Evolutionary conservation across 2,329 filamentous ascomycete genomes (phyloP), one percentile per base, ranked within the genome.

Genomic region (Colletotrichum godetiae): DNA sequence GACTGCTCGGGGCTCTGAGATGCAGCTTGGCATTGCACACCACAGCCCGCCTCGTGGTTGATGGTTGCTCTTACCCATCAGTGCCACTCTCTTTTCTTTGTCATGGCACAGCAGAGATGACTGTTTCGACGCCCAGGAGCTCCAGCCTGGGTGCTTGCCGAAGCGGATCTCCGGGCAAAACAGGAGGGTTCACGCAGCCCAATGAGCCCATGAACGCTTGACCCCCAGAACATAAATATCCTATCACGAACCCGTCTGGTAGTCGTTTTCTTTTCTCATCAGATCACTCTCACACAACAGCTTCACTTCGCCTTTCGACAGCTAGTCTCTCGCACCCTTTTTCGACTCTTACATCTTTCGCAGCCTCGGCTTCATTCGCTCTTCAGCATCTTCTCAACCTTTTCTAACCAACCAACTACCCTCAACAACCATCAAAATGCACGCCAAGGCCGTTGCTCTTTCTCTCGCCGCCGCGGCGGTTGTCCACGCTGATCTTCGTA

Each of bases 401-500:
- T 53, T 22, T 24, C 5, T 37, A 22, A 67, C 42, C 22, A 49
- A 58, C 24, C 12, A 31, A 42, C 37, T 52, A 57, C 56, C 22
- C 22, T n/a, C 42, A 42, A 27, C 49, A 67, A 42, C 59, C 37
- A 35, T 73, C 75, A 75, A 53, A 53, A 81, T 82, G 81, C 78
- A 80, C 75, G 73, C 77, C 58, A 73, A 73, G 71, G 57, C 66
- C 74, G 76, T 78, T 67, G 77, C 77, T 64, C 62, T 82, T 56
- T 76, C 78, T 22, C 75, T 82, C 15, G 77, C 78, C 58, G 58
- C 80, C 33, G 77, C 79, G 63, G 78, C 80, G 46, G 67, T 79
- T 58, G 81, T 77, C 59, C 77, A 74, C 58, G 82, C 83, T 59
- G 80, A 81, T 67, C 72, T 84, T 55, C 77, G 77, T 67, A 76